These are phyloP conservation scores for Chaetomium fimeti DNA, from an alignment of 495 filamentous ascomycete genomes.

Conservation along the genomic window DNA sequence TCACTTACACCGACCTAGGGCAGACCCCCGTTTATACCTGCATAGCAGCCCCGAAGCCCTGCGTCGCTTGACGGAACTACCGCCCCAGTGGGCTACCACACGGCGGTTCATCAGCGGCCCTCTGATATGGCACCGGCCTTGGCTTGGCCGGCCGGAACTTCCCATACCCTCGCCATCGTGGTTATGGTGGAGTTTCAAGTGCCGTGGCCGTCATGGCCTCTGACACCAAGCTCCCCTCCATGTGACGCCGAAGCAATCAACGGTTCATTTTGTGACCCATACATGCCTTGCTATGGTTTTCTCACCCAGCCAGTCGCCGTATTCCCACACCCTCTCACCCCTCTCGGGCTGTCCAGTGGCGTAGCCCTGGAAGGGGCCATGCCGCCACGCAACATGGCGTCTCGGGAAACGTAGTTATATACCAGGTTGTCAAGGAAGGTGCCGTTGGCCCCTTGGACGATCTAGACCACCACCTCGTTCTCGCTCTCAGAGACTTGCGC, in stretches of 20 bases:
- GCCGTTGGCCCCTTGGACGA: neutral
- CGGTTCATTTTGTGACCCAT: conserved; percentile 29
- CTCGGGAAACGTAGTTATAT: conserved; percentile 25
- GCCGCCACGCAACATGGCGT: conserved; percentile 14
- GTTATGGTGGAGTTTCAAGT: conserved; percentile 28
- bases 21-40: conserved; percentile 17
- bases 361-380: neutral
- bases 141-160: conserved; percentile 25
- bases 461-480: conserved; percentile 29
- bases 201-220: conserved; percentile 29
- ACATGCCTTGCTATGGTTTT: conserved; percentile 16
- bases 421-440: conserved; percentile 18
- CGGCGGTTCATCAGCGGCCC: conserved; percentile 13
- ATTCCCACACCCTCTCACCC: conserved; percentile 18
- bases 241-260: conserved; percentile 38
- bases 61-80: conserved; percentile 18
- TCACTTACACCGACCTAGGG: conserved; percentile 12
- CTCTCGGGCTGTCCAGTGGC: conserved; percentile 23
- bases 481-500: neutral
- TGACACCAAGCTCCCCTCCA: conserved; percentile 29
- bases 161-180: conserved; percentile 16
- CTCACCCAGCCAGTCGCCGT: conserved; percentile 26
- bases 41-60: conserved; percentile 15
- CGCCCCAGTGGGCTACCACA: conserved; percentile 19
- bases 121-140: neutral